These are phyloP conservation scores for Saururus chinensis DNA, from an alignment of 164 flowering plant genomes.

Conservation along the genomic window DNA sequence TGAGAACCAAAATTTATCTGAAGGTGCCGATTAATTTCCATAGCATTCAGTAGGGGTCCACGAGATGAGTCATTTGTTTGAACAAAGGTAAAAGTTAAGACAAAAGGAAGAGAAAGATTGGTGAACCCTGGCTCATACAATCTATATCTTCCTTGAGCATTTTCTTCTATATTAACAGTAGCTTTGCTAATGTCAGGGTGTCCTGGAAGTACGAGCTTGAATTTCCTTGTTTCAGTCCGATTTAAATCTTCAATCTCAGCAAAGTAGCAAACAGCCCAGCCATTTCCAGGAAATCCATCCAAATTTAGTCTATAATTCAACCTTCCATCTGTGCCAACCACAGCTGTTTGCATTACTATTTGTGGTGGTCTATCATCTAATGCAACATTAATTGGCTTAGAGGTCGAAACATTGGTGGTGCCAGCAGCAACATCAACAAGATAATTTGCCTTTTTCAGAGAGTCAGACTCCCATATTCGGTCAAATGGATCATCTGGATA, in stretches of 20 bases:
- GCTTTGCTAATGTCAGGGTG: slow-evolving; percentile 59
- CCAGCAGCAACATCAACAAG: slow-evolving; percentile 96
- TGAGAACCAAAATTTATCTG: slow-evolving; percentile 57
- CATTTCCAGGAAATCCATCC: slow-evolving; percentile 89
- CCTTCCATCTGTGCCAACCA: slow-evolving; percentile 80
- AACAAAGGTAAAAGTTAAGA: slow-evolving; percentile 56
- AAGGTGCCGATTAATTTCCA: slow-evolving; percentile 86
- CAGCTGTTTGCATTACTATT: slow-evolving; percentile 99
- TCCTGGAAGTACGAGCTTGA: slow-evolving; percentile 71
- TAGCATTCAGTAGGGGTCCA: slow-evolving; percentile 93
- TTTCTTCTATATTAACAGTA: slow-evolving; percentile 80
- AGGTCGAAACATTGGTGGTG: slow-evolving; percentile 68
- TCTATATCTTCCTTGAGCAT: slow-evolving; percentile 81
- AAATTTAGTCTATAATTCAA: slow-evolving; percentile 83
- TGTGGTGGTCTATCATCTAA: slow-evolving; percentile 67
- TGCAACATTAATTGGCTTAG: slow-evolving; percentile 42
- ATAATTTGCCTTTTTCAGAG: slow-evolving; percentile 75
- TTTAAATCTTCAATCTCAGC: slow-evolving; percentile 89
- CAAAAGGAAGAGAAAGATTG: slow-evolving; percentile 81
- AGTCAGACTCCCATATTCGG: slow-evolving; percentile 91
- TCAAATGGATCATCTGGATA: slow-evolving; percentile 98
- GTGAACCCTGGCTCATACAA: slow-evolving; percentile 81
- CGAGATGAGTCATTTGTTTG: slow-evolving; percentile 65
- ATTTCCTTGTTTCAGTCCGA: slow-evolving; percentile 56
- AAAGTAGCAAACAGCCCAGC: slow-evolving; percentile 91